phyloP scores from a whole-genome alignment of 208 protist genomes.

The Crithidia bombi region DNA sequence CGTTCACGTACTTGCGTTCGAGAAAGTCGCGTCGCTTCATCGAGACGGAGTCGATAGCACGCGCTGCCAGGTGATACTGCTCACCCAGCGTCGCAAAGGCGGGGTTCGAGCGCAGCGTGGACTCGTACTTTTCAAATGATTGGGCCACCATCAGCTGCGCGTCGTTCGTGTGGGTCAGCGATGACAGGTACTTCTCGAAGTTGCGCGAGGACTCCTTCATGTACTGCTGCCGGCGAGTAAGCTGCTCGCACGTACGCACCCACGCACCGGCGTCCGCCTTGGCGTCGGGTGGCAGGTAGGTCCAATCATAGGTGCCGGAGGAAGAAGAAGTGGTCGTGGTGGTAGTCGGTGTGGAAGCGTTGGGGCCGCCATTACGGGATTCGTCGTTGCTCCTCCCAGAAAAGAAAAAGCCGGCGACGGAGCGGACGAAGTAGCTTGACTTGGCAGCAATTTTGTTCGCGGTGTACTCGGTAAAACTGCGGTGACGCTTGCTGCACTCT shows the following conservation, averaged over 20 bases:
- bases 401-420: conserved; percentile 57
- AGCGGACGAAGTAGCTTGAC: conserved; percentile 67
- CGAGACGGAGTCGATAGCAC: conserved; percentile 33
- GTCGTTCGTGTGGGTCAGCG: conserved; percentile 37
- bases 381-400: conserved; percentile 19
- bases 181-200: conserved; percentile 56
- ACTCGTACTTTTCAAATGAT: conserved; percentile 48
- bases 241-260: conserved; percentile 42
- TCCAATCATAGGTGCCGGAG: conserved; percentile 35
- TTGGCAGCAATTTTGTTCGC: conserved; percentile 54
- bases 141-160: conserved; percentile 36
- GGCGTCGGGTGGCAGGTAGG: conserved; percentile 29
- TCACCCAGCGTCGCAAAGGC: conserved; percentile 30
- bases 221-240: conserved; percentile 44
- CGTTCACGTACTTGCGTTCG: conserved; percentile 60
- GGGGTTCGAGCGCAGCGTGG: conserved; percentile 31
- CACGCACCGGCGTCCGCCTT: conserved; percentile 49
- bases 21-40: conserved; percentile 40
- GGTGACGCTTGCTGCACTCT: conserved; percentile 65
- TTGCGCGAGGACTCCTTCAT: conserved; percentile 45
- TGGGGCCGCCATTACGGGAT: conserved; percentile 9
- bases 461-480: conserved; percentile 52
- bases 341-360: conserved; percentile 14
- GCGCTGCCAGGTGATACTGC: conserved; percentile 28
- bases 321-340: conserved; percentile 21